phyloP scores from a whole-genome alignment of 352 stramenopile species.

The Phytophthora sansomeana region DNA sequence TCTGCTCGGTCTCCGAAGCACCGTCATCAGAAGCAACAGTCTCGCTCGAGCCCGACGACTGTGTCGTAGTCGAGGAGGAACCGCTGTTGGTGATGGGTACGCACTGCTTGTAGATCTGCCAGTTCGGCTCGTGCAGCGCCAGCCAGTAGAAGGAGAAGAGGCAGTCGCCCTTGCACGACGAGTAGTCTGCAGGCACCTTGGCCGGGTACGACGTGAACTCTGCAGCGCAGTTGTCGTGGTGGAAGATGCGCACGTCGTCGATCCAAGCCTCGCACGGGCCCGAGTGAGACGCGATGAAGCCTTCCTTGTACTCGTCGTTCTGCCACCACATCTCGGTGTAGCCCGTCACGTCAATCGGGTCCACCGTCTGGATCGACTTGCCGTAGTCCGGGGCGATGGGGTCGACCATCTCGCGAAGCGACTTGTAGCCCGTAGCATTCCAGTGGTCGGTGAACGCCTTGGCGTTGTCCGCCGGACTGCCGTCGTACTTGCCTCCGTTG shows the following conservation, averaged over 20 bases:
- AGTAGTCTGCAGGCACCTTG: conserved; percentile 22
- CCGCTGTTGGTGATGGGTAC: conserved; percentile 37
- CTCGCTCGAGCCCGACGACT: conserved; percentile 5
- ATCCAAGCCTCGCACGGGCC: conserved; percentile 42
- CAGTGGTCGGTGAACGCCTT: conserved; percentile 37
- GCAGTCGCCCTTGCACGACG: conserved; percentile 26
- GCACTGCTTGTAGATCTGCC: conserved; percentile 46
- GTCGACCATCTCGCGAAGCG: conserved; percentile 47
- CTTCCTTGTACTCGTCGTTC: conserved; percentile 46
- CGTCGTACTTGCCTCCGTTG: conserved; percentile 35
- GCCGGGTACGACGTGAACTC: conserved; percentile 47
- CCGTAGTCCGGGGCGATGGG: conserved; percentile 37
- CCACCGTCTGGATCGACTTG: conserved; percentile 21
- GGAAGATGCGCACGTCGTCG: conserved; percentile 31
- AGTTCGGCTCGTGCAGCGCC: conserved; percentile 26
- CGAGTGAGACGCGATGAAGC: conserved; percentile 44
- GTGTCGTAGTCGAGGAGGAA: conserved; percentile 2
- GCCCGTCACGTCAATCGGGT: conserved; percentile 35
- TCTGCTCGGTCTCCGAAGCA: not conserved
- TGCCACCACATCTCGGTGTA: conserved; percentile 40
- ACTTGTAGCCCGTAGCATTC: conserved; percentile 36
- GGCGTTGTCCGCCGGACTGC: conserved; percentile 36
- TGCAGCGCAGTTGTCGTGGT: conserved; percentile 39
- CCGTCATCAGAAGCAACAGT: not conserved
- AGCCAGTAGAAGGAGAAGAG: conserved; percentile 33